Percentiles rank a stretch among this genome's conserved stretches.
These are phyloP conservation scores for Zymoseptoria brevis DNA, from an alignment of 2,329 filamentous ascomycete species.

Conservation along the genomic window DNA sequence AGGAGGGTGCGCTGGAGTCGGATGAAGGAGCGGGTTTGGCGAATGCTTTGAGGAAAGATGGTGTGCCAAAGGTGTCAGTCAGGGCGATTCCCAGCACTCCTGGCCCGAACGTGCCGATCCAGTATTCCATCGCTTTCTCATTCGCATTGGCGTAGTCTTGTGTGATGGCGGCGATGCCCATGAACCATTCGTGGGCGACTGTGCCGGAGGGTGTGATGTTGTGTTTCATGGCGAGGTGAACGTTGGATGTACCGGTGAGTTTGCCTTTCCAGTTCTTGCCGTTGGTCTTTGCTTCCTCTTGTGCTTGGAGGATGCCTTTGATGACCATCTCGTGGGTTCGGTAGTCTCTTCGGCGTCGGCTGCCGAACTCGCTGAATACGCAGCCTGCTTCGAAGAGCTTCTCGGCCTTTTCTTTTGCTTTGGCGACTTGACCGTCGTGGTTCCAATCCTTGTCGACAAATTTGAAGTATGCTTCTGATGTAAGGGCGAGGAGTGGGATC, in stretches of 20 bases:
- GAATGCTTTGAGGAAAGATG: constrained; percentile 80
- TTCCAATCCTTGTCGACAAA: constrained; percentile 93
- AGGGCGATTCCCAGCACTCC: constrained; percentile 68
- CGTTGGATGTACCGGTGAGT: constrained; percentile 86
- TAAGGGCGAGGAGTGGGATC: constrained; percentile 83
- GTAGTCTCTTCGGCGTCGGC: constrained; percentile 80
- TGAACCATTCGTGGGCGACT: constrained; percentile 97
- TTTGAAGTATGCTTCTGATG: constrained; percentile 94
- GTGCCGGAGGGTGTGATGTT: constrained; percentile 79
- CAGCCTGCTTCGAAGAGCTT: constrained; percentile 74
- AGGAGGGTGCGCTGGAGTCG: constrained; percentile 15
- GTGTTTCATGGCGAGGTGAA: constrained; percentile 93
- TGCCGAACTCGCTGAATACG: constrained; percentile 88
- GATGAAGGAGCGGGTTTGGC: constrained; percentile 49
- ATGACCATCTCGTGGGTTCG: constrained; percentile 91
- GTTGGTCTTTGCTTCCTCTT: constrained; percentile 55
- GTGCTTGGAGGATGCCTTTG: constrained; percentile 71
- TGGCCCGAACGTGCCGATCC: constrained; percentile 84
- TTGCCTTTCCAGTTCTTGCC: constrained; percentile 58
- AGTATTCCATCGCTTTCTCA: constrained; percentile 75
- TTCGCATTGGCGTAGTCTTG: constrained; percentile 79
- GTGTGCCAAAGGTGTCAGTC: constrained; percentile 94
- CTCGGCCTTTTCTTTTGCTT: constrained; percentile 73
- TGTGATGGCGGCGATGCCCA: constrained; percentile 90
- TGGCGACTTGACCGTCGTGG: constrained; percentile 77